Conservation (phyloP, 441 rosid genomes). For the Cnidoscolus chayamansa region DNA sequence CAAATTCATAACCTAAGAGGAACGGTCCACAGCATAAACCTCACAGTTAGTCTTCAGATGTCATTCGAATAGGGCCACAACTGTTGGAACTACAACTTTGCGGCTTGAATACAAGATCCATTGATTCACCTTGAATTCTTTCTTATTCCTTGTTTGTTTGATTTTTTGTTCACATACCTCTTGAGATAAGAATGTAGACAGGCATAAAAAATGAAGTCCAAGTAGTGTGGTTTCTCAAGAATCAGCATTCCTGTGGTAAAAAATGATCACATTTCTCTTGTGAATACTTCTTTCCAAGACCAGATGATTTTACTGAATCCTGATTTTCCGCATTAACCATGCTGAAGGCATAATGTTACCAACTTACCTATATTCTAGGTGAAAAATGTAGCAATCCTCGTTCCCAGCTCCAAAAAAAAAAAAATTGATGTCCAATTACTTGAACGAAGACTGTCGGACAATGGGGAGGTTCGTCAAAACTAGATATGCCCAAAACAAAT, state of each 20-base stretch:
- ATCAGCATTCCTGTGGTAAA: neutral
- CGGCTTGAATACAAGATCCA: neutral
- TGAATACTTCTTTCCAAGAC: neutral
- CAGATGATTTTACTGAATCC: neutral
- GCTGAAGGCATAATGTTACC: neutral
- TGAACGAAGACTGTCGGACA: slow-evolving; percentile 10
- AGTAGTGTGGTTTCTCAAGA: slow-evolving; percentile 1
- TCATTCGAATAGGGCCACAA: slow-evolving; percentile 15
- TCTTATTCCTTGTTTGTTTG: neutral
- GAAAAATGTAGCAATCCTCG: neutral
- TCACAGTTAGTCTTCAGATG: neutral
- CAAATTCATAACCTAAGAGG: neutral
- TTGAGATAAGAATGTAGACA: neutral
- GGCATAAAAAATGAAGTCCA: neutral
- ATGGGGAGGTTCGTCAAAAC: neutral
- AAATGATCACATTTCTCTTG: neutral
- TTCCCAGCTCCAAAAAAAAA: neutral
- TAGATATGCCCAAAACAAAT: slow-evolving; percentile 1
- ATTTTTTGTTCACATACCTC: neutral
- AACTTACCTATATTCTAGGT: neutral
- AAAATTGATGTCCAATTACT: neutral
- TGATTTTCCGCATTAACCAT: neutral
- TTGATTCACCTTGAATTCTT: neutral
- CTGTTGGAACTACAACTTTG: slow-evolving; percentile 5
- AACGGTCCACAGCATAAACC: neutral